Percentiles rank a stretch among this genome's conserved stretches.
Conservation (phyloP, 116 monocot genomes). For the Iris pallida region DNA sequence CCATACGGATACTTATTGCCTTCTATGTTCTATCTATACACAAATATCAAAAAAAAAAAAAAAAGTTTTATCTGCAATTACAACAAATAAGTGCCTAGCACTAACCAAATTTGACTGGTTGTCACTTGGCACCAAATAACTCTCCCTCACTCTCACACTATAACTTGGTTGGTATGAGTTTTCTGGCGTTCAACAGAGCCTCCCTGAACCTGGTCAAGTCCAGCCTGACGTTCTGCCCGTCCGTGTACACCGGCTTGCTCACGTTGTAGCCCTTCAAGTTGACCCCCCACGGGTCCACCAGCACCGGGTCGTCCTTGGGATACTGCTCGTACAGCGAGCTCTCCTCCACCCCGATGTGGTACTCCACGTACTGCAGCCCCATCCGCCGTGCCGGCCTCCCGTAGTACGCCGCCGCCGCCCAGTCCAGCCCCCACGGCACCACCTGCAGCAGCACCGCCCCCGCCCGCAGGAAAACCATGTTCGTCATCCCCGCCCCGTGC, state of each 20-base stretch:
- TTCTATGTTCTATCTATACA: too few species aligned
- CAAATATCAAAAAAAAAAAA: too few species aligned
- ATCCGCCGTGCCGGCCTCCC: slow-evolving; percentile 27
- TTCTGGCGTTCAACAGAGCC: slow-evolving; percentile 20
- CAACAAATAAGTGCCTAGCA: too few species aligned
- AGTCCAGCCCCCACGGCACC: slow-evolving; percentile 72
- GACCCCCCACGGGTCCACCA: slow-evolving; percentile 37
- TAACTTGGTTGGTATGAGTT: not conserved
- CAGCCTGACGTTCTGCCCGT: slow-evolving; percentile 64
- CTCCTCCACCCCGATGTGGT: slow-evolving; percentile 44
- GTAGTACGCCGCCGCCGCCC: slow-evolving; percentile 46
- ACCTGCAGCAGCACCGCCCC: slow-evolving; percentile 62
- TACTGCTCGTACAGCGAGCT: slow-evolving; percentile 57
- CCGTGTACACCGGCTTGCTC: slow-evolving; percentile 75
- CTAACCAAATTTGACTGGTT: too few species aligned
- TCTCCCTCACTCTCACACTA: too few species aligned
- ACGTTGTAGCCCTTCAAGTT: slow-evolving; percentile 64
- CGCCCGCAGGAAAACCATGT: slow-evolving; percentile 59
- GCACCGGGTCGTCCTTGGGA: slow-evolving; percentile 46
- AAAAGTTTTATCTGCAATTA: too few species aligned
- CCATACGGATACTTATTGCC: too few species aligned
- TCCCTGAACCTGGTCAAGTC: slow-evolving; percentile 52
- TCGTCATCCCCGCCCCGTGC: slow-evolving; percentile 72
- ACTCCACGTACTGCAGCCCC: slow-evolving; percentile 65
- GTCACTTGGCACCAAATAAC: too few species aligned